These are phyloP conservation scores for Papiliotrema laurentii DNA, from an alignment of 1,284 basidiomycete genomes.

Conservation along the genomic window DNA sequence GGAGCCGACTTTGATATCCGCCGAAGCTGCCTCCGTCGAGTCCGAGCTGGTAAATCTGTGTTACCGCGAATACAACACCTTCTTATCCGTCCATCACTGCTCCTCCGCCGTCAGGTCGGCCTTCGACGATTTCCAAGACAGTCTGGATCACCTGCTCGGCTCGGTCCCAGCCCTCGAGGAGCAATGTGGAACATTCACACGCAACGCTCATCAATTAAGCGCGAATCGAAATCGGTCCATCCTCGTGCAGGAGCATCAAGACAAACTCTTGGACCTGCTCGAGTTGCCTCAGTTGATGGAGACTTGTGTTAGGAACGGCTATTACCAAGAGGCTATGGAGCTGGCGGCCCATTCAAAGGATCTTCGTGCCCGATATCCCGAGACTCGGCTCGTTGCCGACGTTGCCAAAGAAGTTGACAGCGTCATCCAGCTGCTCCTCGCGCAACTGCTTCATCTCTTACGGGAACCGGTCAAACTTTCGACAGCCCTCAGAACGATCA, in stretches of 20 bases:
- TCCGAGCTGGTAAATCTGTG: slow-evolving; percentile 82
- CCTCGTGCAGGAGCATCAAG: slow-evolving; percentile 80
- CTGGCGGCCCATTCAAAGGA: slow-evolving; percentile 63
- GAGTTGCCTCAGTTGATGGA: slow-evolving; percentile 85
- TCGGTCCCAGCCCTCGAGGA: slow-evolving; percentile 67
- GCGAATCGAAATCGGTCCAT: slow-evolving; percentile 66
- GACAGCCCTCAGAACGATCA: slow-evolving; percentile 78
- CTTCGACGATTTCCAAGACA: slow-evolving; percentile 60
- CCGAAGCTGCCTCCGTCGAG: slow-evolving; percentile 75
- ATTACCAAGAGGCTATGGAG: slow-evolving; percentile 84
- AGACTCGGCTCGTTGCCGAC: slow-evolving; percentile 52
- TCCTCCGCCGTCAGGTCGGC: slow-evolving; percentile 59
- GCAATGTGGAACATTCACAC: slow-evolving; percentile 62
- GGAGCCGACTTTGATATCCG: slow-evolving; percentile 68
- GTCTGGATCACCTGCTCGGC: slow-evolving; percentile 63
- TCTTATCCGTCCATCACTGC: slow-evolving; percentile 67
- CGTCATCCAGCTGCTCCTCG: slow-evolving; percentile 52
- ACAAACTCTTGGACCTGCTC: slow-evolving; percentile 82
- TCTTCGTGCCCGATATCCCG: slow-evolving; percentile 51
- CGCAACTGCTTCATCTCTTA: slow-evolving; percentile 69
- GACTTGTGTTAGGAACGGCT: slow-evolving; percentile 83
- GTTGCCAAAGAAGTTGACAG: slow-evolving; percentile 70
- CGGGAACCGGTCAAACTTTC: slow-evolving; percentile 84
- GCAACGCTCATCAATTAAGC: slow-evolving; percentile 57
- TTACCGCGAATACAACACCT: slow-evolving; percentile 80